A percentile compares a stretch with the other conserved stretches of the same genome.
These are phyloP conservation scores for Cucumis cinereus DNA, from an alignment of 306 rosid species.

Conservation along the genomic window DNA sequence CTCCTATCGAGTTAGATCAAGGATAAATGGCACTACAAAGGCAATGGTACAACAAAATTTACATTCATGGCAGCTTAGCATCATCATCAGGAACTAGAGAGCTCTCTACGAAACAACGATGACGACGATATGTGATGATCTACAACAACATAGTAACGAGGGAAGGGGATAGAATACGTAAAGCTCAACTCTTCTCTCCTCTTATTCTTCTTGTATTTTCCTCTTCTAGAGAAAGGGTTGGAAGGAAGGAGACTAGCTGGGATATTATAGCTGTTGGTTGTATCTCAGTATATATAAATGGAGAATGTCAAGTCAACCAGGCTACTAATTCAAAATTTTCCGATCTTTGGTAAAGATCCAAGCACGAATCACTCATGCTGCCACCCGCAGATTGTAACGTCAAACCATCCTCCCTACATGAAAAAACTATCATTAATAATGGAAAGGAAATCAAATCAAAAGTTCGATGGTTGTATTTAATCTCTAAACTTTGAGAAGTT, in stretches of 20 bases:
- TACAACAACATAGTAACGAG: background rate
- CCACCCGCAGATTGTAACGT: background rate
- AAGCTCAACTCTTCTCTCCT: constrained; percentile 3
- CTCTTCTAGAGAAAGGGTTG: background rate
- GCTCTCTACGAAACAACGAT: background rate
- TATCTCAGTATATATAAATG: constrained; percentile 3
- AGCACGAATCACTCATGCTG: background rate
- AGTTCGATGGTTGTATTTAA: background rate
- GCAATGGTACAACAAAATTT: constrained; percentile 5
- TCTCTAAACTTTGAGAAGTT: background rate
- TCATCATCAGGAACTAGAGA: background rate
- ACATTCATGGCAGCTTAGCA: constrained; percentile 7
- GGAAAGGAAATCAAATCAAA: background rate
- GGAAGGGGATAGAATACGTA: background rate
- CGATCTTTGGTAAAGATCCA: background rate
- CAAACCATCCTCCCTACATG: background rate
- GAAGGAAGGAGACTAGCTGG: background rate
- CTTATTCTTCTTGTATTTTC: constrained; percentile 1
- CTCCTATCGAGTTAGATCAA: background rate
- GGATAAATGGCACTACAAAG: background rate
- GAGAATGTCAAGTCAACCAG: constrained; percentile 2
- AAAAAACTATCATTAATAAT: background rate
- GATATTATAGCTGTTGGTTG: background rate
- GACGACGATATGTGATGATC: background rate
- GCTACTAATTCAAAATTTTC: background rate